Conservation (phyloP, 208 protist genomes). For the Leishmania major region DNA sequence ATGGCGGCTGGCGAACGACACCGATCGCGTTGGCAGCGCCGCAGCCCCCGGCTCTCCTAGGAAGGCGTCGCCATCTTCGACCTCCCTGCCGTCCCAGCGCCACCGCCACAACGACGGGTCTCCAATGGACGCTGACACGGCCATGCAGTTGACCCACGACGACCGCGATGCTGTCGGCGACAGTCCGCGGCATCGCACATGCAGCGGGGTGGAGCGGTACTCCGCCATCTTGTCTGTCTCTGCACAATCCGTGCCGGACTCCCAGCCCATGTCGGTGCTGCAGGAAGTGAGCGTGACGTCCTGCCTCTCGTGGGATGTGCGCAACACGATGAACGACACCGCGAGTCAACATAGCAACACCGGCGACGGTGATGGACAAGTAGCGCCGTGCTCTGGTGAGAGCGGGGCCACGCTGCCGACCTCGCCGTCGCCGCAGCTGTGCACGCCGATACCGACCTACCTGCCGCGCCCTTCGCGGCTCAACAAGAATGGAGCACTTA, state of each 20-base stretch:
- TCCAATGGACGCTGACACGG: not conserved
- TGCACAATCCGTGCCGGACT: not conserved
- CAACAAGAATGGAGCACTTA: not conserved
- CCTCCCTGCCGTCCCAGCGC: not conserved
- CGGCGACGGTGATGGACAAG: not conserved
- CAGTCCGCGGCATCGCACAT: not conserved
- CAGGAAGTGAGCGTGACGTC: not conserved
- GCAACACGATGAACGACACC: not conserved
- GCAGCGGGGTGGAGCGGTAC: not conserved
- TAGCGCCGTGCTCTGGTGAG: not conserved
- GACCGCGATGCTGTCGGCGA: not conserved
- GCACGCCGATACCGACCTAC: no score
- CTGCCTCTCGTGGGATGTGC: not conserved
- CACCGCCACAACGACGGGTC: not conserved
- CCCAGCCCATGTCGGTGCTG: constrained; percentile 2
- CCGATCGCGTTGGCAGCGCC: not conserved
- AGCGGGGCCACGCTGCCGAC: not conserved
- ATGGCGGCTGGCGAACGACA: not conserved
- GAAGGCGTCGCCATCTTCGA: not conserved
- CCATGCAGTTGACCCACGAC: not conserved
- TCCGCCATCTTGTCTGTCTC: not conserved
- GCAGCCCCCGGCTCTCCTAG: not conserved
- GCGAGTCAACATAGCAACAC: not conserved
- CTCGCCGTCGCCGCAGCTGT: not conserved
- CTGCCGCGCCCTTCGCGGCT: not conserved